A percentile compares a stretch with the other conserved stretches of the same genome.
These are phyloP conservation scores for Cylindrodendrum hubeiense DNA, from an alignment of 2,329 filamentous ascomycete species.

Conservation along the genomic window DNA sequence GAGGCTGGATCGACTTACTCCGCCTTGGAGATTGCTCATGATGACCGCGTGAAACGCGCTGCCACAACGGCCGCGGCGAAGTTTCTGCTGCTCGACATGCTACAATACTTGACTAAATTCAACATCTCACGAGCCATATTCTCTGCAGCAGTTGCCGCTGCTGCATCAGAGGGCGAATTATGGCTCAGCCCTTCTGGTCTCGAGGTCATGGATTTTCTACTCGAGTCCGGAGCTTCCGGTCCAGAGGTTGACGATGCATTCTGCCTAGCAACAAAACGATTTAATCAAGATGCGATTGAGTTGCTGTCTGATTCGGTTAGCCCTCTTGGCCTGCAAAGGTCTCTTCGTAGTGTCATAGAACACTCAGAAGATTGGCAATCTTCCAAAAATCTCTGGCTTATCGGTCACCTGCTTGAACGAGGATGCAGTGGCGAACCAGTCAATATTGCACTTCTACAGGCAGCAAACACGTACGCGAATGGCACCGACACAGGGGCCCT, in stretches of 20 bases:
- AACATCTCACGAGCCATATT: not conserved
- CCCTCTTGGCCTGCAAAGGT: not conserved
- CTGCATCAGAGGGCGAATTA: not conserved
- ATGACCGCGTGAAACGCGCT: not conserved
- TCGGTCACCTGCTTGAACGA: not conserved
- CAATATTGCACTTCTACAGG: constrained; percentile 10
- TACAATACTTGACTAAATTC: not conserved
- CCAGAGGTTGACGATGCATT: constrained; percentile 17
- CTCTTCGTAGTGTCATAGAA: not conserved
- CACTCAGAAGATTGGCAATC: constrained; percentile 7
- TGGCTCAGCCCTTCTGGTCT: constrained; percentile 22
- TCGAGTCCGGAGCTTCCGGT: constrained; percentile 14
- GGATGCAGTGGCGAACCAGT: not conserved
- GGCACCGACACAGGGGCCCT: not conserved
- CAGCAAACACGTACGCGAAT: not conserved
- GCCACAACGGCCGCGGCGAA: constrained; percentile 12
- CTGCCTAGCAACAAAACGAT: constrained; percentile 8
- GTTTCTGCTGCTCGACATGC: constrained; percentile 2
- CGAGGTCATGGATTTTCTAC: constrained; percentile 2
- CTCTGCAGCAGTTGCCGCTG: not conserved
- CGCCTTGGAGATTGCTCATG: not conserved
- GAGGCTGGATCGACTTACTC: not conserved
- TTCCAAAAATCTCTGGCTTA: constrained; percentile 5
- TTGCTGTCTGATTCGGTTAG: constrained; percentile 5
- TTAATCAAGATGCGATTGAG: constrained; percentile 8